A percentile compares a stretch with the other conserved stretches of the same genome.
Conservation (phyloP, 169 alveolate species). For the Plasmodium gallinaceum region DNA sequence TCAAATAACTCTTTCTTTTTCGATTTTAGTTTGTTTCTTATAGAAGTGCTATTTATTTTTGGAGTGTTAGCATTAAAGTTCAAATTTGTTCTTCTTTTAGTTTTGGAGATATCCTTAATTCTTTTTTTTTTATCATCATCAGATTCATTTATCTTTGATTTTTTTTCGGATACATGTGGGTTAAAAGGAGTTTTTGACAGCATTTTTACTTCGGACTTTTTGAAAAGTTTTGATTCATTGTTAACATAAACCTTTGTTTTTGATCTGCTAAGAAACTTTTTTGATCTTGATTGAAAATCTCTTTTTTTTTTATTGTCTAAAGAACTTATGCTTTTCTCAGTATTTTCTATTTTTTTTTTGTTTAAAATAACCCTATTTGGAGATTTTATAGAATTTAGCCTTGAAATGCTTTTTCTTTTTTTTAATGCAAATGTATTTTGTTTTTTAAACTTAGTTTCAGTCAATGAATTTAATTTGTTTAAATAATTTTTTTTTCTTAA, state of each 20-base stretch:
- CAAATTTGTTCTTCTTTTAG: background rate
- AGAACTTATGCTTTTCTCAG: constrained; percentile 16
- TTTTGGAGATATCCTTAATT: background rate
- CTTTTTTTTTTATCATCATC: constrained; percentile 11
- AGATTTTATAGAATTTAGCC: constrained; percentile 31
- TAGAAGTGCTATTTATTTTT: background rate
- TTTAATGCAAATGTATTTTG: constrained; percentile 41
- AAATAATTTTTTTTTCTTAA: constrained; percentile 33
- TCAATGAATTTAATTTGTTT: constrained; percentile 43
- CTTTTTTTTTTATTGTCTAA: constrained; percentile 33
- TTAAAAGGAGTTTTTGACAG: constrained; percentile 51
- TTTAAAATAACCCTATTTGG: constrained; percentile 42
- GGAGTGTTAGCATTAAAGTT: background rate
- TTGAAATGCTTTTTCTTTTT: constrained; percentile 50
- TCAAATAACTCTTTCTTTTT: constrained; percentile 58
- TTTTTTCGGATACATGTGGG: constrained; percentile 27
- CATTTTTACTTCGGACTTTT: constrained; percentile 63
- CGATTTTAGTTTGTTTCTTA: constrained; percentile 51
- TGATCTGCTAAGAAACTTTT: constrained; percentile 35
- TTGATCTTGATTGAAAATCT: background rate
- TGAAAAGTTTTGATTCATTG: constrained; percentile 58
- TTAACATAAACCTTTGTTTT: constrained; percentile 62
- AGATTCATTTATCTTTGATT: background rate
- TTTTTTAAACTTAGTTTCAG: constrained; percentile 48
- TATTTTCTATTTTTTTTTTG: constrained; percentile 43